A percentile compares a stretch with the other conserved stretches of the same genome.
These are phyloP conservation scores for Tothia fuscella DNA, from an alignment of 2,329 filamentous ascomycete species.

Conservation along the genomic window DNA sequence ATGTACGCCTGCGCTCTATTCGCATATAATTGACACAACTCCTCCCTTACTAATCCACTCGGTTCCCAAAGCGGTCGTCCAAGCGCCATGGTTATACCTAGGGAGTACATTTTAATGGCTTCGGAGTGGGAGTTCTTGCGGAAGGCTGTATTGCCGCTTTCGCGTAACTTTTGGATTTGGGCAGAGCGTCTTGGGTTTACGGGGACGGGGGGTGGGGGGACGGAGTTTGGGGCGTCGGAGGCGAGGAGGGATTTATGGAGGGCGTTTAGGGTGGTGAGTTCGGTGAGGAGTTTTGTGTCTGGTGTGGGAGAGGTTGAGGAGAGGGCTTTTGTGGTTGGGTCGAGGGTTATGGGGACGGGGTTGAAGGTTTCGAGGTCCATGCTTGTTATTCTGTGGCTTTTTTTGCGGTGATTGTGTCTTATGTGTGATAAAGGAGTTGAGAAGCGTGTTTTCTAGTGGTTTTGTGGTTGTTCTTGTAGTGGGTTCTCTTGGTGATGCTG, in stretches of 20 bases:
- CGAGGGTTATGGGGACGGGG: constrained; percentile 67
- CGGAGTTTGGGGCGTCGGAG: constrained; percentile 43
- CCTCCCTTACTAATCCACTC: constrained; percentile 68
- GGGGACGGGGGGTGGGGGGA: constrained; percentile 77
- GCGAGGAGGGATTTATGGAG: constrained; percentile 66
- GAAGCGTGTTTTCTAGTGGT: too few relatives aligned
- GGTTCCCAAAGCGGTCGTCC: constrained; percentile 81
- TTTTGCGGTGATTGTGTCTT: not conserved
- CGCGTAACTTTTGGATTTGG: constrained; percentile 81
- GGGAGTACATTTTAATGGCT: constrained; percentile 67
- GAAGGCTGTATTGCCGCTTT: constrained; percentile 72
- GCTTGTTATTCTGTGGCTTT: too few relatives aligned
- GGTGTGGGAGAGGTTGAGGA: constrained; percentile 32
- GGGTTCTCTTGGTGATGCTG: too few relatives aligned
- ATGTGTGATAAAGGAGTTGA: too few relatives aligned
- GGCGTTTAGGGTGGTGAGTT: constrained; percentile 60
- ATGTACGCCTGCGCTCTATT: constrained; percentile 89
- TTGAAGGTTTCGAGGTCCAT: constrained; percentile 48
- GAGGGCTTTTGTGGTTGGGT: constrained; percentile 71
- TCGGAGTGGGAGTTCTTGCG: constrained; percentile 64
- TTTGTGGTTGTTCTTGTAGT: too few relatives aligned
- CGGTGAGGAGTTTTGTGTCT: constrained; percentile 24
- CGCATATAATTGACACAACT: constrained; percentile 65
- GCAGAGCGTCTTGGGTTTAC: constrained; percentile 87
- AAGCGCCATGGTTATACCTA: constrained; percentile 85